Evolutionary conservation across 371 early-diverging fungal species (phyloP).

Genomic region (Vairimorpha apis): DNA sequence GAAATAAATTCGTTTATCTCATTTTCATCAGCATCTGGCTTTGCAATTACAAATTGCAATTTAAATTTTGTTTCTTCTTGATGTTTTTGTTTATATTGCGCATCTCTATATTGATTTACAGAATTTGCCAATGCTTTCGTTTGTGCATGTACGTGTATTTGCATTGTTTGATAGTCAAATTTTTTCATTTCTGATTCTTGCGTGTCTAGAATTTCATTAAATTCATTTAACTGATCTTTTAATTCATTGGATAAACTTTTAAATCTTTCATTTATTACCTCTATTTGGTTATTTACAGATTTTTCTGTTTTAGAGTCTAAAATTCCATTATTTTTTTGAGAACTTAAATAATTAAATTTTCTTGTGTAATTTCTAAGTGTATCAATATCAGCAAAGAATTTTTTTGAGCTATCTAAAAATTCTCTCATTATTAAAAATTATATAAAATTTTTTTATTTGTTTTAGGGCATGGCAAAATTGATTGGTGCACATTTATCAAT

Average conservation of each 20-base stretch:
- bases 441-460: constrained; percentile 11
- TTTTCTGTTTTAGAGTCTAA: constrained; percentile 52
- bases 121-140: constrained; percentile 47
- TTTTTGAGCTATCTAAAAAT: constrained; percentile 49
- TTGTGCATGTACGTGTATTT: constrained; percentile 48
- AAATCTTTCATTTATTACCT: constrained; percentile 49
- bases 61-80: constrained; percentile 60
- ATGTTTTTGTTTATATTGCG: constrained; percentile 40
- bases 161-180: constrained; percentile 38
- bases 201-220: constrained; percentile 17
- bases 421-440: constrained; percentile 38
- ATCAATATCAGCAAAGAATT: constrained; percentile 40
- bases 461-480: constrained; percentile 36
- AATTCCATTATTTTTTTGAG: constrained; percentile 48
- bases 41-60: constrained; percentile 60
- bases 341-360: constrained; percentile 41
- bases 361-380: constrained; percentile 19
- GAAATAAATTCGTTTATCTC: constrained; percentile 54
- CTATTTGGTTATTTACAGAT: constrained; percentile 42
- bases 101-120: constrained; percentile 48
- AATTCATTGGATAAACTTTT: constrained; percentile 28
- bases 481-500: constrained; percentile 64
- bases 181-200: constrained; percentile 17
- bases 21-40: constrained; percentile 61
- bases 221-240: constrained; percentile 35